A percentile compares a stretch with the other conserved stretches of the same genome.
phyloP scores from a whole-genome alignment of 2,329 filamentous ascomycete species.

The Eutypella sp. region DNA sequence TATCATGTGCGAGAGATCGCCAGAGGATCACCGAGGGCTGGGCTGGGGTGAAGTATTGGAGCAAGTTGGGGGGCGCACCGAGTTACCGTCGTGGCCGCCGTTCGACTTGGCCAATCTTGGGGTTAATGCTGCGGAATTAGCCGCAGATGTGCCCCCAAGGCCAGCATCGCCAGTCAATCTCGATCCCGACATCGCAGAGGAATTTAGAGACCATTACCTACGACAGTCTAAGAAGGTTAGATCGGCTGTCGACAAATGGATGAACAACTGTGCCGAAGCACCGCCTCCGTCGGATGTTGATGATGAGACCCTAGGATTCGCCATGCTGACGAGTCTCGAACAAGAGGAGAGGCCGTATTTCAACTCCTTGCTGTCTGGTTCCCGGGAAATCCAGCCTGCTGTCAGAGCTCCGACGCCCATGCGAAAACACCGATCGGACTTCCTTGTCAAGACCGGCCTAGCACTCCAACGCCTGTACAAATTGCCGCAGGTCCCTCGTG shows the following conservation, averaged over 20 bases:
- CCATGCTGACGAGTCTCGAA: slow-evolving; percentile 83
- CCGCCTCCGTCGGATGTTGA: slow-evolving; percentile 80
- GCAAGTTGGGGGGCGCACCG: slow-evolving; percentile 81
- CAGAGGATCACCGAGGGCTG: slow-evolving; percentile 64
- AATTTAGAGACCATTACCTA: slow-evolving; percentile 88
- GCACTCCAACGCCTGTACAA: slow-evolving; percentile 84
- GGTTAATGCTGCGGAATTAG: slow-evolving; percentile 54
- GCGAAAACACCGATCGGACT: slow-evolving; percentile 62
- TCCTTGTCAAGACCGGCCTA: slow-evolving; percentile 68
- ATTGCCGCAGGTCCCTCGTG: slow-evolving; percentile 65
- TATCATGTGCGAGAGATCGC: slow-evolving; percentile 67
- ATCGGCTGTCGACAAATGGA: slow-evolving; percentile 85
- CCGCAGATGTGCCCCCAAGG: slow-evolving; percentile 56
- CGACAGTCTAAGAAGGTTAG: slow-evolving; percentile 90
- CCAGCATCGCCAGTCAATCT: slow-evolving; percentile 65
- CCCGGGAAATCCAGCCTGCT: slow-evolving; percentile 50
- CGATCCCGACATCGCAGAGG: slow-evolving; percentile 89
- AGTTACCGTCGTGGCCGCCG: slow-evolving; percentile 83
- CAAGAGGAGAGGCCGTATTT: slow-evolving; percentile 73
- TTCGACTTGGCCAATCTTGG: slow-evolving; percentile 67
- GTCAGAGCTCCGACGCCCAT: slow-evolving; percentile 65
- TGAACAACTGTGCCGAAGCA: slow-evolving; percentile 71
- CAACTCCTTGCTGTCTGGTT: slow-evolving; percentile 68
- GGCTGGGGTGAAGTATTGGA: slow-evolving; percentile 97
- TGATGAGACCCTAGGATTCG: slow-evolving; percentile 89